phyloP scores from a whole-genome alignment of 352 stramenopile genomes.

The Phytophthora cactorum region DNA sequence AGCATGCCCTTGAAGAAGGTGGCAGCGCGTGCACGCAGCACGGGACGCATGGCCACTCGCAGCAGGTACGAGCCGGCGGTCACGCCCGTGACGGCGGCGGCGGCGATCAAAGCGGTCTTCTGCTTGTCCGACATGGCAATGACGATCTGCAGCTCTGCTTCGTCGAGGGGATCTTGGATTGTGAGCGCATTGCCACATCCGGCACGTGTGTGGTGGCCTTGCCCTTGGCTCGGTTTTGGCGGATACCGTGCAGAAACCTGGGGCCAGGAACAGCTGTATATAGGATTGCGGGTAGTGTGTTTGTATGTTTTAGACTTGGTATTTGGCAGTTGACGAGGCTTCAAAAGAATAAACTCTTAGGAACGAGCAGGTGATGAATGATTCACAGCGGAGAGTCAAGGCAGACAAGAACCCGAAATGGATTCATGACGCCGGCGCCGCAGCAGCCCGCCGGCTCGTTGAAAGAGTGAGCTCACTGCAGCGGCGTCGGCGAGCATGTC shows the following conservation, averaged over 20 bases:
- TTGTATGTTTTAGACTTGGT: conserved; percentile 26
- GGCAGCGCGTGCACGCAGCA: conserved; percentile 69
- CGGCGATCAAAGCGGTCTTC: conserved; percentile 76
- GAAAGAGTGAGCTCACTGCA: not conserved
- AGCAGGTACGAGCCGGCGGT: conserved; percentile 73
- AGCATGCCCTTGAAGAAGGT: conserved; percentile 88
- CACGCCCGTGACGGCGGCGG: conserved; percentile 65
- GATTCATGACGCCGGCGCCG: conserved; percentile 32
- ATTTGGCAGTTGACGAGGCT: conserved; percentile 11
- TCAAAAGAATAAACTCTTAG: conserved; percentile 4
- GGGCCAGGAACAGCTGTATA: conserved; percentile 19
- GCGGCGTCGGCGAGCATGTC: not conserved
- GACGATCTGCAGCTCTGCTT: conserved; percentile 12
- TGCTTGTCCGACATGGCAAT: conserved; percentile 57
- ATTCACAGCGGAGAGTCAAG: conserved; percentile 6
- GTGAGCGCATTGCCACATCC: conserved; percentile 37
- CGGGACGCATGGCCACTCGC: conserved; percentile 68
- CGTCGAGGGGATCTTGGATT: conserved; percentile 34
- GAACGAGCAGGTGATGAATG: conserved; percentile 1
- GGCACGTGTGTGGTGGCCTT: conserved; percentile 3
- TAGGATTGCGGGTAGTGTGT: conserved; percentile 9
- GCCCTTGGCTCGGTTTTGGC: conserved; percentile 22
- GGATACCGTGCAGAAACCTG: conserved; percentile 30
- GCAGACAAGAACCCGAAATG: conserved; percentile 28
- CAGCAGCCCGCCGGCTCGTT: not conserved